phyloP scores from a whole-genome alignment of 129 eudicot genomes.

The Centaurea solstitialis region DNA sequence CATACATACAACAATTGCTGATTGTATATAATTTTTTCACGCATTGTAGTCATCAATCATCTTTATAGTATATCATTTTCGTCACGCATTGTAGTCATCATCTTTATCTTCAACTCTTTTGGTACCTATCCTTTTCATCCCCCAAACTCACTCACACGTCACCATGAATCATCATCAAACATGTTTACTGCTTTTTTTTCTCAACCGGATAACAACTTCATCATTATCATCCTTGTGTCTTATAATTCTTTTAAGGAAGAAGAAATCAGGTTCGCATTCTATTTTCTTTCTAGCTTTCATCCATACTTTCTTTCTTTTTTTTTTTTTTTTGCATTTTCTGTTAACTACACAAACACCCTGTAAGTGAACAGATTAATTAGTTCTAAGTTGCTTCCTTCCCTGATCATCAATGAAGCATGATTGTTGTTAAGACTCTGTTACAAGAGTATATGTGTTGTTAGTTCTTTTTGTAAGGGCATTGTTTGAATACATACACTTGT shows the following conservation, averaged over 20 bases:
- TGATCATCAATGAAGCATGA: neutral
- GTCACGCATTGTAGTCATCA: slow-evolving; percentile 22
- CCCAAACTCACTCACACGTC: slow-evolving; percentile 14
- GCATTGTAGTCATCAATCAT: slow-evolving; percentile 18
- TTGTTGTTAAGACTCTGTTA: too few relatives aligned
- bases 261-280: slow-evolving; percentile 1
- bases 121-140: slow-evolving; percentile 15
- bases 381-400: neutral
- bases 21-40: slow-evolving; percentile 4
- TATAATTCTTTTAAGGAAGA: neutral
- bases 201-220: neutral
- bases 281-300: too few relatives aligned
- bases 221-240: neutral
- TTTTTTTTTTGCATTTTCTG: neutral
- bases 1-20: too few relatives aligned
- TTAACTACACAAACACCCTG: neutral
- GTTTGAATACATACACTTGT: neutral
- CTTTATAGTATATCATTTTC: neutral
- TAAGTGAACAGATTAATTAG: too few relatives aligned
- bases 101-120: slow-evolving; percentile 14
- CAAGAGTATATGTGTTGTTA: too few relatives aligned
- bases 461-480: neutral
- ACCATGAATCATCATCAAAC: slow-evolving; percentile 18
- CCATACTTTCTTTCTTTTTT: neutral
- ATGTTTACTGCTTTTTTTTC: neutral